Evolutionary conservation across 108 stramenopile genomes (phyloP).

Genomic region (Mediolabrus comicus): DNA sequence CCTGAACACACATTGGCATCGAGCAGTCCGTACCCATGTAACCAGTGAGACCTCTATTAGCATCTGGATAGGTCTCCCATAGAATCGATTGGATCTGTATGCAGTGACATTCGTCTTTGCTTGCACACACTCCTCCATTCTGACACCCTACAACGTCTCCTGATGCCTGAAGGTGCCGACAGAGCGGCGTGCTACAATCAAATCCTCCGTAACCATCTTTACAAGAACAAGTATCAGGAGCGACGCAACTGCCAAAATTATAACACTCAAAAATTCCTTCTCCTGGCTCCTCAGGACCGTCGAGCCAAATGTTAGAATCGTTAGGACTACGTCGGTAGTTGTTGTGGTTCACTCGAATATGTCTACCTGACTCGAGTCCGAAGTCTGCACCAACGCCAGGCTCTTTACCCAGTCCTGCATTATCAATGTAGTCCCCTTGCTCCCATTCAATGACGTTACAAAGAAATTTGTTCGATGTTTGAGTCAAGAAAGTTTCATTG

Average conservation of each 20-base stretch:
- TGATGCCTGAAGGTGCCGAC: constrained; percentile 63
- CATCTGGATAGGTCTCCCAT: constrained; percentile 52
- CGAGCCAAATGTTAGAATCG: constrained; percentile 44
- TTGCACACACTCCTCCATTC: constrained; percentile 70
- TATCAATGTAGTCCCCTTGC: constrained; percentile 80
- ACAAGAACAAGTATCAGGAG: constrained; percentile 79
- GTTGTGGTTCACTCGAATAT: constrained; percentile 71
- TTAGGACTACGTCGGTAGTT: constrained; percentile 52
- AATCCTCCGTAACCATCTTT: constrained; percentile 77
- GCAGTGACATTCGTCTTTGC: constrained; percentile 76
- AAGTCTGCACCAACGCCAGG: constrained; percentile 36
- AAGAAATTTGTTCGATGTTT: constrained; percentile 56
- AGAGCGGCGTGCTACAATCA: constrained; percentile 77
- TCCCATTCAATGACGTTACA: constrained; percentile 68
- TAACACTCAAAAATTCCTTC: constrained; percentile 82
- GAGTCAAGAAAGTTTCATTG: background rate
- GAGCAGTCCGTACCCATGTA: constrained; percentile 81
- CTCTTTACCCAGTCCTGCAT: constrained; percentile 43
- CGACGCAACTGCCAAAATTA: constrained; percentile 68
- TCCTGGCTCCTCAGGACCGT: constrained; percentile 49
- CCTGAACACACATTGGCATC: constrained; percentile 84
- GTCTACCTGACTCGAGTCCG: constrained; percentile 49
- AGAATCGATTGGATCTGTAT: constrained; percentile 49
- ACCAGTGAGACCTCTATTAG: constrained; percentile 66
- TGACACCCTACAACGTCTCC: constrained; percentile 58